A percentile compares a stretch with the other conserved stretches of the same genome.
Conservation (phyloP, 139 green algal genomes). For the Zygnema cylindricum region DNA sequence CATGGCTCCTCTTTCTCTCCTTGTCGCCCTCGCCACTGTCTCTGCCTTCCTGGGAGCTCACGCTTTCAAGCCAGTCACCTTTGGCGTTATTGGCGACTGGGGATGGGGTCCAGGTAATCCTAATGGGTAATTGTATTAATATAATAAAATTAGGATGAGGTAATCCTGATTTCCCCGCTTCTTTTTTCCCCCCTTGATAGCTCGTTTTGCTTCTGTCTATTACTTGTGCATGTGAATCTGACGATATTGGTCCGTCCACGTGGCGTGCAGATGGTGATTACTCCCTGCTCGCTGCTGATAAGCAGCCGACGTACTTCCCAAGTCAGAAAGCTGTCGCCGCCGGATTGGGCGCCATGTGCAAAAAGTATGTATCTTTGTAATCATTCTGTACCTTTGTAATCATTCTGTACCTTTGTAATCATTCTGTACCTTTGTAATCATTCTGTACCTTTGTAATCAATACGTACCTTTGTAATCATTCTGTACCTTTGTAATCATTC, state of each 20-base stretch:
- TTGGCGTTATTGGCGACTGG: constrained; percentile 27
- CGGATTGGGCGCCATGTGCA: background rate
- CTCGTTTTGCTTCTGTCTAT: constrained; percentile 5
- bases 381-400: too few species aligned
- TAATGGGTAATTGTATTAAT: too few species aligned
- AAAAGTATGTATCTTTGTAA: too few species aligned
- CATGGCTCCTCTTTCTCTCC: too few species aligned
- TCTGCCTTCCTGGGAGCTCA: too few species aligned
- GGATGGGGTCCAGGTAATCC: constrained; percentile 15
- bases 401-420: too few species aligned
- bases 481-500: too few species aligned
- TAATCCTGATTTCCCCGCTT: background rate
- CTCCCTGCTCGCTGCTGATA: background rate
- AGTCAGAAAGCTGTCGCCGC: background rate
- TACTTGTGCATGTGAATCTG: background rate
- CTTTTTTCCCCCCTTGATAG: background rate
- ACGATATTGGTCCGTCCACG: background rate
- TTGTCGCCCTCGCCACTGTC: too few species aligned
- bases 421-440: too few species aligned
- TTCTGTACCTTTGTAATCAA: too few species aligned
- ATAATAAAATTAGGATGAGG: too few species aligned
- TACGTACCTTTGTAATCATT: too few species aligned
- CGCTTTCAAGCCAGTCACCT: background rate
- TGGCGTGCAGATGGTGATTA: constrained; percentile 8
- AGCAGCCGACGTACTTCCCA: background rate